Percentiles rank a stretch among this genome's conserved stretches.
phyloP scores from a whole-genome alignment of 2,329 filamentous ascomycete genomes.

The Volutella citrinella region DNA sequence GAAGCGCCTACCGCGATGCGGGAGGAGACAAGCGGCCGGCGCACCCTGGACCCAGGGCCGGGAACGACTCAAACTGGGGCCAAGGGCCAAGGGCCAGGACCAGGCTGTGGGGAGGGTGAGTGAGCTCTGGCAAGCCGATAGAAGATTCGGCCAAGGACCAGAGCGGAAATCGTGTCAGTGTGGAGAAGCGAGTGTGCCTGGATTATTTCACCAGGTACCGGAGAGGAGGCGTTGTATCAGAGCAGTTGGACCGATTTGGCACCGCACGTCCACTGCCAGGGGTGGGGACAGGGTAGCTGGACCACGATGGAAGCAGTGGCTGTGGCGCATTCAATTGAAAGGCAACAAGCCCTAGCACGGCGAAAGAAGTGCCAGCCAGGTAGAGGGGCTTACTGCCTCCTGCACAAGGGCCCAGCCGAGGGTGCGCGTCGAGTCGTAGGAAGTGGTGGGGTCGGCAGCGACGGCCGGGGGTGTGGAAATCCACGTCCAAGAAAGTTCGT shows the following conservation, averaged over 20 bases:
- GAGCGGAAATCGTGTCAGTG: slow-evolving; percentile 25
- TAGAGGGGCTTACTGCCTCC: no score
- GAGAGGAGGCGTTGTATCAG: slow-evolving; percentile 39
- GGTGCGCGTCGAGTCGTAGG: no score
- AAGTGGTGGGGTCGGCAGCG: no score
- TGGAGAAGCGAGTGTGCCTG: slow-evolving; percentile 42
- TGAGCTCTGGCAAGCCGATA: slow-evolving; percentile 8
- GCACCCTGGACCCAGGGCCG: slow-evolving; percentile 13
- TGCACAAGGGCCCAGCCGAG: no score
- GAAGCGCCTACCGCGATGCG: no score
- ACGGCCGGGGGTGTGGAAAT: no score
- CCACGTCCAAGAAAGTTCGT: no score
- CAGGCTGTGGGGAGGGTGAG: slow-evolving; percentile 11
- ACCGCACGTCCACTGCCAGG: slow-evolving; percentile 9
- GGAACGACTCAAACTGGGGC: slow-evolving; percentile 7
- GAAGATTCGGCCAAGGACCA: slow-evolving; percentile 18
- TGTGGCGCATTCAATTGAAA: no score
- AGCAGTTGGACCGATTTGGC: slow-evolving; percentile 32
- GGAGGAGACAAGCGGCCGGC: no score
- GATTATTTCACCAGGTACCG: slow-evolving; percentile 39
- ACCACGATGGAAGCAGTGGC: no score
- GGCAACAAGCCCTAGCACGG: no score
- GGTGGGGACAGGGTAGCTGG: slow-evolving; percentile 4
- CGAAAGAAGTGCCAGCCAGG: no score
- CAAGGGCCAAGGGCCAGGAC: slow-evolving; percentile 13